Evolutionary conservation across 805 yeast genomes (phyloP), one percentile per base, ranked within the genome.

Genomic region (Yarrowia porcina): DNA sequence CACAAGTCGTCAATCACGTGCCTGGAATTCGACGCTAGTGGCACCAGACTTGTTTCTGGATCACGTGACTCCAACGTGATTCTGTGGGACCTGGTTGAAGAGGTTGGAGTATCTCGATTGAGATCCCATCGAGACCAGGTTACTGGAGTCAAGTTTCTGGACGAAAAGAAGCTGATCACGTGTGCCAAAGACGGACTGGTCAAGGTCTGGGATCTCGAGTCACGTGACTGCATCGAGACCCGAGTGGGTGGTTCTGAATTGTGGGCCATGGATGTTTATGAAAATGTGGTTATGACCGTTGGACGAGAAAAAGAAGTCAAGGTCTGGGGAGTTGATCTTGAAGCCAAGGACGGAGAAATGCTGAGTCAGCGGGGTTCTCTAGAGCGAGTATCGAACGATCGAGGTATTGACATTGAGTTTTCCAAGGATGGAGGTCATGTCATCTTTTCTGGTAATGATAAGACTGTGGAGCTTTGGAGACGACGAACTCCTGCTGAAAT

Each of bases 211-310:
- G 98, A 94, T 71, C 75, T 94, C 68, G 87, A 86, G 69, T 77
- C 94, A 4, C 90, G 89, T 72, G 96, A 90, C 72, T 90, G 97
- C 75, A 78, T 91, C 5, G 99, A 94, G 72, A 92, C 98, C 1
- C 97, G 92, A 72, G 85, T 91, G 65, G 97, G 97, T 0, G 97
- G 88, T 21, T 92, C 93, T 64, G 98, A 94, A 74, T 90, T 97
- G 76, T 94, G 98, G 98, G 78, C 89, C 2, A 73, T 91, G 69
- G 88, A 83, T 3, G 72, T 84, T 18, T 60, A 63, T 18, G 76
- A 78, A 45, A 72, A 73, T 10, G 73, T 77, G 61, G 76, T 82
- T 28, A 74, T 91, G 20, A 91, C 97, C 0, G 81, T 88, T 28
- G 92, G 97, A 45, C 82, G 84, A 69, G 91, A 89, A 66, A 86